Base-by-base conservation (phyloP, 2,329 filamentous ascomycete species). In the Passalora sequoiae region DNA sequence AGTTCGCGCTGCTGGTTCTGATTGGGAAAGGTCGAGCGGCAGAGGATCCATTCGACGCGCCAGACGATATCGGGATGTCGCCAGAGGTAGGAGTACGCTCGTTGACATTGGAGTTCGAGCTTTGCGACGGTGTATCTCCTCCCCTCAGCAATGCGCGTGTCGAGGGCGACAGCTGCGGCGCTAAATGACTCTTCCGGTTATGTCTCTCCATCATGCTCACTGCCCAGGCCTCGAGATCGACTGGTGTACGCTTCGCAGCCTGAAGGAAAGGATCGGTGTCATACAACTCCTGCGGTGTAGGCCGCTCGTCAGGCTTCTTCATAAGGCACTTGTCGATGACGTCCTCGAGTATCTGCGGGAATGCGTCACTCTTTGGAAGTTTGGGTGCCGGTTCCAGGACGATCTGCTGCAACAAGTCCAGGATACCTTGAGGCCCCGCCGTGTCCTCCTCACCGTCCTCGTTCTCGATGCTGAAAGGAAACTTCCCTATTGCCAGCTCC, bases 401-500 rank as follows among this genome's bases (percentile, higher is more conserved):
- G 64, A 98, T 98, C 64, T 95, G 89, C 68, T 98, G 92, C 36
- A 98, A 73, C 46, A 98, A 77, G 68, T 98, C 92, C 43, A 98
- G 75, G 58, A 98, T 98, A 54, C 92, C 92, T 62, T 94, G 89
- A 1, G 92, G 92, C 1, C 80, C 81, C 21, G 76, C 77, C 39
- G 77, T 75, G 38, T 81, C 80, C 46, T 80, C 75, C 46, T 78
- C 77, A 39, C 83, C 83, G 53, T 91, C 84, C 44, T 94, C 88
- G 40, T 83, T 83, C 51, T 89, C 84, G 44, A 94, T 87, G 57
- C 80, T 87, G 64, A 98, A 98, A 1, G 92, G 92, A 61, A 98
- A 98, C 61, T 94, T 89, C 54, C 92, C 92, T 61, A 98, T 96
- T 24, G 92, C 92, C 55, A 98, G 71, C 68, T 98, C 92, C 89